phyloP scores from a whole-genome alignment of 2,329 filamentous ascomycete genomes.

The Podosphaera aphanis region DNA sequence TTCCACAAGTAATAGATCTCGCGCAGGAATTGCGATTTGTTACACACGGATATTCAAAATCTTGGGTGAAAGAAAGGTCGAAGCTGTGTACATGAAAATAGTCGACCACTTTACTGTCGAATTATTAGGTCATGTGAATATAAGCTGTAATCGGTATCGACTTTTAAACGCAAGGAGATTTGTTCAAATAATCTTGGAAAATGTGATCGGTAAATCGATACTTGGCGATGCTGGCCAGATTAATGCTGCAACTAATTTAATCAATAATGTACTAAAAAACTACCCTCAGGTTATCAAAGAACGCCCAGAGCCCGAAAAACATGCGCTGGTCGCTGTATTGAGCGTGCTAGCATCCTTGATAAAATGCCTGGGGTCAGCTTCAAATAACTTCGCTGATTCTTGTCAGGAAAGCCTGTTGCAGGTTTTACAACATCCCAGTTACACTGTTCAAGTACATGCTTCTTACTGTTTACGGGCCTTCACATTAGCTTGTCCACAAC shows the following conservation, averaged over 20 bases:
- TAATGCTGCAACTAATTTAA: slow-evolving; percentile 53
- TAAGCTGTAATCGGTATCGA: slow-evolving; percentile 69
- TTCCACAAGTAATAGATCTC: slow-evolving; percentile 55
- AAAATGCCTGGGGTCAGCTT: slow-evolving; percentile 56
- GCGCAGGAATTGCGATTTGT: slow-evolving; percentile 67
- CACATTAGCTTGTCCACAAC: slow-evolving; percentile 74
- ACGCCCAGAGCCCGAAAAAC: slow-evolving; percentile 68
- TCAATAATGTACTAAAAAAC: slow-evolving; percentile 80
- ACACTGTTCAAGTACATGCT: slow-evolving; percentile 80
- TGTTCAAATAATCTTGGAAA: slow-evolving; percentile 61
- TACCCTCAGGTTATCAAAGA: slow-evolving; percentile 80
- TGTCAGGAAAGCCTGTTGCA: slow-evolving; percentile 76
- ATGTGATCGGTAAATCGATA: slow-evolving; percentile 57
- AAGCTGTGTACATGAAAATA: slow-evolving; percentile 60
- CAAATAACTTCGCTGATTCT: slow-evolving; percentile 53
- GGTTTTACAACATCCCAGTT: slow-evolving; percentile 81
- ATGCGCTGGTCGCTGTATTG: slow-evolving; percentile 56
- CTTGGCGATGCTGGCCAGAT: slow-evolving; percentile 77
- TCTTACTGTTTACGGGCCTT: slow-evolving; percentile 71
- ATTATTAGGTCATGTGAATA: slow-evolving; percentile 49
- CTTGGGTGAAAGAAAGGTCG: slow-evolving; percentile 61
- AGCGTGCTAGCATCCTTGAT: slow-evolving; percentile 63
- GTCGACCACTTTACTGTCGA: slow-evolving; percentile 62
- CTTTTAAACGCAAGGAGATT: slow-evolving; percentile 67
- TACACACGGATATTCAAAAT: slow-evolving; percentile 62